phyloP scores from a whole-genome alignment of 305 asterid genomes.

The Caryopteris hybrid region DNA sequence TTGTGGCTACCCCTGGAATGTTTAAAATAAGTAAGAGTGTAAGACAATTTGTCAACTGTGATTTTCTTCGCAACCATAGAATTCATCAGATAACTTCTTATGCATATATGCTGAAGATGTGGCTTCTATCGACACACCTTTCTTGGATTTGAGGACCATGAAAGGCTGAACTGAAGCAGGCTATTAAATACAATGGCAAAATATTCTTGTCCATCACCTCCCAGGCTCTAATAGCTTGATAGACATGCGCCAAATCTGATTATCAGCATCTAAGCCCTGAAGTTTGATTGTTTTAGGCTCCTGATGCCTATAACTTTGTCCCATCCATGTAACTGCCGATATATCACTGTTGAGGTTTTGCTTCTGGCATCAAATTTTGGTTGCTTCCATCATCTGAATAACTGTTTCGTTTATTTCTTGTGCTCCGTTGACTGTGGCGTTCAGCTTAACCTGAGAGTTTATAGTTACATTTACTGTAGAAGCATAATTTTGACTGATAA shows the following conservation, averaged over 20 bases:
- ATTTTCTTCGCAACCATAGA: not conserved
- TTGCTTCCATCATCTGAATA: slow-evolving; percentile 1
- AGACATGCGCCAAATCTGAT: not conserved
- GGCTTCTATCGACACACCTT: not conserved
- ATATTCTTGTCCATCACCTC: not conserved
- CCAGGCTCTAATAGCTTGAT: not conserved
- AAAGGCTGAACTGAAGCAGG: not conserved
- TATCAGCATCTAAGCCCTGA: not conserved
- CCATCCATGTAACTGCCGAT: not conserved
- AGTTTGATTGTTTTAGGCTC: not conserved
- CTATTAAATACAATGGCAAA: not conserved
- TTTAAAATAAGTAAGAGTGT: not conserved
- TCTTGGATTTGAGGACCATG: not conserved
- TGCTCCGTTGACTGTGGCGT: slow-evolving; percentile 8
- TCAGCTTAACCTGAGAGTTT: not conserved
- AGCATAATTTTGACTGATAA: not conserved
- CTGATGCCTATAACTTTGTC: not conserved
- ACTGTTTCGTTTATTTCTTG: not conserved
- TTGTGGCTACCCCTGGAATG: not conserved
- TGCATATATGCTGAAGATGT: not conserved
- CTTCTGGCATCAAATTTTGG: not conserved
- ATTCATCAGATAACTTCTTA: not conserved
- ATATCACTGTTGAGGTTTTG: slow-evolving; percentile 1
- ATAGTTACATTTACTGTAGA: not conserved
- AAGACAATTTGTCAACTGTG: not conserved